These are phyloP conservation scores for Ogataea kodamae DNA, from an alignment of 805 yeast species.

Conservation along the genomic window DNA sequence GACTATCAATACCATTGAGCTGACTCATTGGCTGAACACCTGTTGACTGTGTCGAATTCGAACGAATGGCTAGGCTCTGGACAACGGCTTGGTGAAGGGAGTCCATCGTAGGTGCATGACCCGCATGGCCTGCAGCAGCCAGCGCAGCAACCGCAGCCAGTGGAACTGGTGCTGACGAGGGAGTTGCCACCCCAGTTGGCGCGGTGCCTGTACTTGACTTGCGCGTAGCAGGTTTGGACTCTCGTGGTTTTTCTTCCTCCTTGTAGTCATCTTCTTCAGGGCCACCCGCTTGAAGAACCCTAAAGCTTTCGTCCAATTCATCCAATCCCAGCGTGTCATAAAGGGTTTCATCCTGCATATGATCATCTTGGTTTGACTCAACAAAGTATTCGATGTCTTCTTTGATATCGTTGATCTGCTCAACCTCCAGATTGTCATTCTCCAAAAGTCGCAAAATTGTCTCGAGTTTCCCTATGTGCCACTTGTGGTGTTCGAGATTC, in stretches of 20 bases:
- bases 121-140: conserved; percentile 11
- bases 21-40: conserved; percentile 1
- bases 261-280: conserved; percentile 6
- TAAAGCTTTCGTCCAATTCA: conserved; percentile 37
- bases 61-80: conserved; percentile 2
- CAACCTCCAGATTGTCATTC: conserved; percentile 76
- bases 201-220: conserved; percentile 6
- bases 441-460: conserved; percentile 71
- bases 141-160: conserved; percentile 8
- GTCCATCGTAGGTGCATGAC: conserved; percentile 3
- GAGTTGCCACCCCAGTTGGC: not conserved
- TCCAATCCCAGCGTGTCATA: conserved; percentile 81
- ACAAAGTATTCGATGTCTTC: conserved; percentile 93
- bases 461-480: conserved; percentile 78
- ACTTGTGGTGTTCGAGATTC: conserved; percentile 66
- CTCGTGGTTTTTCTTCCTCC: conserved; percentile 7
- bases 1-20: conserved; percentile 17
- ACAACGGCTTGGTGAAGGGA: conserved; percentile 2
- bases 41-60: conserved; percentile 1
- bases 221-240: conserved; percentile 7
- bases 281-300: conserved; percentile 24
- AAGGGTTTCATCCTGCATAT: conserved; percentile 89
- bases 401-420: conserved; percentile 66
- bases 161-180: conserved; percentile 15
- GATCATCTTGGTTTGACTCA: conserved; percentile 89